Evolutionary conservation across 306 rosid genomes (phyloP), one percentile per base, ranked within the genome.

Genomic region (Leucaena leucocephala): DNA sequence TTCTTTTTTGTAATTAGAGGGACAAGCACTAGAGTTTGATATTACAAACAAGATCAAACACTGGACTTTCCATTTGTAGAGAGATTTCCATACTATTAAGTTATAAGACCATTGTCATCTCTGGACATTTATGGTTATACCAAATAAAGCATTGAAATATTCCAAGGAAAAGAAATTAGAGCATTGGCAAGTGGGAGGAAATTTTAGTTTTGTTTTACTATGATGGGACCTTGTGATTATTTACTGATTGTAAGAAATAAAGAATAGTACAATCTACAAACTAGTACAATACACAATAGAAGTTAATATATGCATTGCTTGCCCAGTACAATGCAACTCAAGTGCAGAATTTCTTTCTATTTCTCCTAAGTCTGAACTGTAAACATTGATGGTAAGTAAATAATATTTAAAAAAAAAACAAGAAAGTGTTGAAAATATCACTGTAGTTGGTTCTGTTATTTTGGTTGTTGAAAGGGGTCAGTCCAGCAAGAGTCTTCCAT

Each of bases 401-500:
- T 11, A 52, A 15, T 27, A 27, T 27, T 27, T 27, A 0, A 1
- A 19, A 19, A 21, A 68, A 12, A 19, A 14, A 0, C 1, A 39
- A 4, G 7, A 42, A 42, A 10, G 2, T 6, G 27, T n/a, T 44
- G 8, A 68, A 43, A 68, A 43, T 21, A 44, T 21, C 54, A 19
- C 17, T 68, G 10, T 43, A 11, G 38, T 68, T 33, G 57, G 55
- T 73, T 61, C 13, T 50, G 13, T 50, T 19, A 68, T 72, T 59
- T 45, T 19, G 82, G 62, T 21, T 36, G 43, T 22, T 79, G 62
- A 44, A 68, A 70, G 11, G 85, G 83, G 57, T 80, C 88, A 46
- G 22, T 52, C 90, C 88, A 87, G 75, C 76, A 74, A 16, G 49
- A 27, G 65, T 87, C 88, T 22, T 80, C 85, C 67, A 19, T 57